phyloP scores from a whole-genome alignment of 805 yeast genomes.

The Lachancea mirantina region DNA sequence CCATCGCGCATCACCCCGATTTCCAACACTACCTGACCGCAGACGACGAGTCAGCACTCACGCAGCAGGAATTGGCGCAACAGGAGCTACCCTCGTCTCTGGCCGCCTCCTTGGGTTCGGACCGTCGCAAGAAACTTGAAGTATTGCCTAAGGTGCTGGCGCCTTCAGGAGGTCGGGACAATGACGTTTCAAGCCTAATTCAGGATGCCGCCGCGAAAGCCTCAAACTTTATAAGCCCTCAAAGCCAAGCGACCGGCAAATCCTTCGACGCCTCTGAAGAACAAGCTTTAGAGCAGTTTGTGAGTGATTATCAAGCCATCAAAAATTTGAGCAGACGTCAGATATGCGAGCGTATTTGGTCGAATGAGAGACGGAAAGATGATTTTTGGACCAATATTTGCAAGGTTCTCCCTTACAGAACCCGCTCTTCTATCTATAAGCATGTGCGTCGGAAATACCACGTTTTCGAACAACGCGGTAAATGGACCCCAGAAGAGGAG shows the following conservation, averaged over 20 bases:
- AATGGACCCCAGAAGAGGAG: slow-evolving; percentile 85
- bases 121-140: slow-evolving; percentile 9
- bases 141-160: slow-evolving; percentile 20
- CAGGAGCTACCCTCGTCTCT: slow-evolving; percentile 13
- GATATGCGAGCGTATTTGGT: slow-evolving; percentile 82
- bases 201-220: slow-evolving; percentile 42
- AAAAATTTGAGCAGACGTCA: slow-evolving; percentile 57
- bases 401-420: slow-evolving; percentile 72
- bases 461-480: slow-evolving; percentile 79
- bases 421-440: slow-evolving; percentile 85
- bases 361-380: slow-evolving; percentile 76
- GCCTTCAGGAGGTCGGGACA: slow-evolving; percentile 7
- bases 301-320: slow-evolving; percentile 58
- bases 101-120: no score
- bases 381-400: slow-evolving; percentile 83
- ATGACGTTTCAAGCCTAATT: slow-evolving; percentile 36
- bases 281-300: slow-evolving; percentile 64
- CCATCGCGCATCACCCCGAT: slow-evolving; percentile 43
- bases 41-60: slow-evolving; percentile 17
- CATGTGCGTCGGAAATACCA: slow-evolving; percentile 89
- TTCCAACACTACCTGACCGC: slow-evolving; percentile 32
- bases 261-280: slow-evolving; percentile 44
- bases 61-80: slow-evolving; percentile 1
- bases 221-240: slow-evolving; percentile 25
- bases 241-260: slow-evolving; percentile 30